These are phyloP conservation scores for Umbelopsis ramanniana DNA, from an alignment of 192 early-diverging fungal species.

Conservation along the genomic window DNA sequence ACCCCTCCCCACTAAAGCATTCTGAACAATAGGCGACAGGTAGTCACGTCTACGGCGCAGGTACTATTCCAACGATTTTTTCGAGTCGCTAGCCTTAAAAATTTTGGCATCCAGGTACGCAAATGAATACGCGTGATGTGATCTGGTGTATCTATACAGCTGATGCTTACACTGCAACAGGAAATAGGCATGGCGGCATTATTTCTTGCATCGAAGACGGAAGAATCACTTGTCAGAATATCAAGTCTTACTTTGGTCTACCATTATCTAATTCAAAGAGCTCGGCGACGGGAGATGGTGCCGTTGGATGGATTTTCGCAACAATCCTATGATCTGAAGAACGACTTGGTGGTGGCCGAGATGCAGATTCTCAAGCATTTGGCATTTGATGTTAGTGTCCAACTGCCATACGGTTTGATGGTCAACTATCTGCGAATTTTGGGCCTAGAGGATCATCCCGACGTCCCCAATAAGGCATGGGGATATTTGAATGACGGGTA, in stretches of 20 bases:
- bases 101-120: constrained; percentile 69
- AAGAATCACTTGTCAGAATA: constrained; percentile 80
- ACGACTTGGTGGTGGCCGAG: constrained; percentile 80
- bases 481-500: constrained; percentile 93
- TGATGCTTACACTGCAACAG: constrained; percentile 29
- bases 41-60: constrained; percentile 94
- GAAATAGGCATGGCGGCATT: constrained; percentile 74
- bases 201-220: constrained; percentile 79
- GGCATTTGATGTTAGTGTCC: constrained; percentile 95
- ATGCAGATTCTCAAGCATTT: constrained; percentile 87
- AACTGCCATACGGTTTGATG: constrained; percentile 95
- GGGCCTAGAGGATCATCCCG: constrained; percentile 72
- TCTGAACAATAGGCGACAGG: constrained; percentile 74
- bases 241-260: constrained; percentile 83
- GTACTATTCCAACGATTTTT: constrained; percentile 95
- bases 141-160: background rate
- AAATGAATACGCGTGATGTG: background rate
- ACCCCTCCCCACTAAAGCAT: no score
- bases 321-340: constrained; percentile 80
- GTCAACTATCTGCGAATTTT: constrained; percentile 90
- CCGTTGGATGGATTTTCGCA: constrained; percentile 65
- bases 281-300: constrained; percentile 50
- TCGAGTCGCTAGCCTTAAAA: constrained; percentile 72
- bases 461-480: constrained; percentile 88
- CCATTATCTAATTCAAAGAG: constrained; percentile 69